These are phyloP conservation scores for Elasticomyces elasticus DNA, from an alignment of 495 filamentous ascomycete genomes.

Conservation along the genomic window DNA sequence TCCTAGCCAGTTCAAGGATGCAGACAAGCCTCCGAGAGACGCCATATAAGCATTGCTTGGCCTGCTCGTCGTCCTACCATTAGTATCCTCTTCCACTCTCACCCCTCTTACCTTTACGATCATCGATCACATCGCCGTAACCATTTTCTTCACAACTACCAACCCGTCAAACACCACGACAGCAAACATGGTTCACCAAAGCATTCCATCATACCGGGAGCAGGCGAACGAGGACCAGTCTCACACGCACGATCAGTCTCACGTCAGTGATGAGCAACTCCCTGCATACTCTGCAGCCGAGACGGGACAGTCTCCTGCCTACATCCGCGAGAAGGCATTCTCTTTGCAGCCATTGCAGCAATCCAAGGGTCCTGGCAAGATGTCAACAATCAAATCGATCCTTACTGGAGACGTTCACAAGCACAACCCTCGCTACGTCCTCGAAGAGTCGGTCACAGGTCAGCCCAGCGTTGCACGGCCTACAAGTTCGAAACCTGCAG, in stretches of 20 bases:
- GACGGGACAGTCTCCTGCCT: conserved; percentile 1
- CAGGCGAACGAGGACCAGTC: background rate
- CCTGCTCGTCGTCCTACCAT: too few species aligned
- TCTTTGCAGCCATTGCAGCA: background rate
- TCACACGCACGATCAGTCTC: background rate
- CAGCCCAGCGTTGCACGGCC: background rate
- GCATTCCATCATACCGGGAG: background rate
- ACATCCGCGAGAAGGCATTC: conserved; percentile 32
- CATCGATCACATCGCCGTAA: background rate
- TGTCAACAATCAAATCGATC: conserved; percentile 12
- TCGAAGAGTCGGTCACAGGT: conserved; percentile 6
- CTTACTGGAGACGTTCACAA: conserved; percentile 11
- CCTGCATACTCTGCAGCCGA: conserved; percentile 5
- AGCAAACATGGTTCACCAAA: background rate
- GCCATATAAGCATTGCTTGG: too few species aligned
- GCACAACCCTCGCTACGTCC: conserved; percentile 4
- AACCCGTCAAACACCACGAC: background rate
- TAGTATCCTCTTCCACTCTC: background rate
- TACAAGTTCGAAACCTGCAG: background rate
- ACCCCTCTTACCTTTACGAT: background rate
- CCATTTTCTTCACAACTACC: background rate
- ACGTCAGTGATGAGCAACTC: background rate
- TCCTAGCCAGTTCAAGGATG: too few species aligned
- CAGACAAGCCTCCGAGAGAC: too few species aligned
- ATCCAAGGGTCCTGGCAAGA: conserved; percentile 1